Evolutionary conservation across 129 eudicot genomes (phyloP), one percentile per base, ranked within the genome.

Genomic region (Flaveria bidentis): DNA sequence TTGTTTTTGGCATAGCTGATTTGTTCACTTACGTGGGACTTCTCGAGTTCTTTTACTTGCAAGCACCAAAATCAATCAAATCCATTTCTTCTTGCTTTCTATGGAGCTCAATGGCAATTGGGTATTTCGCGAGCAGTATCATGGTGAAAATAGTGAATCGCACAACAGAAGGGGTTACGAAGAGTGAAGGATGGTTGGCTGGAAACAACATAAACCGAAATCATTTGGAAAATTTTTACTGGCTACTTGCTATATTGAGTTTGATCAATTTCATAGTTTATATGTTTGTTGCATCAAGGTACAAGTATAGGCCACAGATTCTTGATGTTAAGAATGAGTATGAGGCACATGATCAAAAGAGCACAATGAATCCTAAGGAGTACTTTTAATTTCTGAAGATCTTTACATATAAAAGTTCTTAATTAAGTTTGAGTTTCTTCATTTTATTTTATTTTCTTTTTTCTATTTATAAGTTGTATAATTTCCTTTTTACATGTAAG

Each of bases 81-180:
- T 87, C 96, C 1, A 78, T 89, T 10, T 86, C 91, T 13, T 80
- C 88, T 74, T 87, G 91, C 72, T 86, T 89, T 62, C 86, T 85
- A 16, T 89, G 96, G 96, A 67, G 77, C 50, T 87, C 96, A 9
- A 85, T 89, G 96, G 82, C 96, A 18, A 2, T 89, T 1, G 96
- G 96, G 58, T 89, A 78, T 70, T 87, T 62, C 74, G 1, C 81
- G 80, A 89, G 96, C 78, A 75, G 91, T 13, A 74, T 89, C 46
- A 42, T 78, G 16, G 91, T 89, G 17, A 71, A 85, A 23, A 67
- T 85, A 2, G 88, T 87, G 68, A 89, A 89, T 53, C n/a, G 49
- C 1, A 88, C 81, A 1, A 89, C 91, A 0, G 81, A 80, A 83
- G 84, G 76, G 22, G 50, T 46, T 17, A 80, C 89, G 7, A 70